Percentiles rank a stretch among this genome's conserved stretches.
Conservation (phyloP, 1,284 basidiomycete genomes). For the Melampsora larici-populina region DNA sequence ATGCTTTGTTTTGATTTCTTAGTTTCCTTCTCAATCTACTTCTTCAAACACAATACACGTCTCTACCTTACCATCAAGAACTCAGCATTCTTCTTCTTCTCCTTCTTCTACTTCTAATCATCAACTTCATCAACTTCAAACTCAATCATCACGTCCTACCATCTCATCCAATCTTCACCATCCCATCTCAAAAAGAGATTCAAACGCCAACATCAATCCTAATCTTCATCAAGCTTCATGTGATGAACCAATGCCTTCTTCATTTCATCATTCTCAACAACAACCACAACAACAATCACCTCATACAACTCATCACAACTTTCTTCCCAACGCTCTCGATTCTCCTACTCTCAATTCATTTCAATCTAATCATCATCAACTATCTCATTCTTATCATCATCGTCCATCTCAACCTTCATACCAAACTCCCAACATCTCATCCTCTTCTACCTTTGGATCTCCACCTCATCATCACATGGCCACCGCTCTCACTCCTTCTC, state of each 20-base stretch:
- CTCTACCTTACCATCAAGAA: conserved; percentile 13
- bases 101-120: neutral
- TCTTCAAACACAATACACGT: too few relatives aligned
- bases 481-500: neutral
- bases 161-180: conserved; percentile 7
- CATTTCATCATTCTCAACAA: neutral
- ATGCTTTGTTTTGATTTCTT: neutral
- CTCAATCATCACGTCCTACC: neutral
- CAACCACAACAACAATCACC: neutral
- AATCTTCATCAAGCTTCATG: neutral
- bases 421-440: conserved; percentile 7
- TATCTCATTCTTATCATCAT: conserved; percentile 9
- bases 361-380: conserved; percentile 7
- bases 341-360: conserved; percentile 1
- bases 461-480: neutral
- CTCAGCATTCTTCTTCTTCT: conserved; percentile 2
- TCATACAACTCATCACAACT: too few relatives aligned
- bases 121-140: neutral
- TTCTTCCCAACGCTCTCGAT: too few relatives aligned
- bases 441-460: neutral
- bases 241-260: neutral
- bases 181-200: neutral
- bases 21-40: neutral
- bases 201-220: neutral
- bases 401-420: conserved; percentile 4